Base-by-base conservation (phyloP, 371 early-diverging fungal genomes). In the Rhizomucor pusillus region DNA sequence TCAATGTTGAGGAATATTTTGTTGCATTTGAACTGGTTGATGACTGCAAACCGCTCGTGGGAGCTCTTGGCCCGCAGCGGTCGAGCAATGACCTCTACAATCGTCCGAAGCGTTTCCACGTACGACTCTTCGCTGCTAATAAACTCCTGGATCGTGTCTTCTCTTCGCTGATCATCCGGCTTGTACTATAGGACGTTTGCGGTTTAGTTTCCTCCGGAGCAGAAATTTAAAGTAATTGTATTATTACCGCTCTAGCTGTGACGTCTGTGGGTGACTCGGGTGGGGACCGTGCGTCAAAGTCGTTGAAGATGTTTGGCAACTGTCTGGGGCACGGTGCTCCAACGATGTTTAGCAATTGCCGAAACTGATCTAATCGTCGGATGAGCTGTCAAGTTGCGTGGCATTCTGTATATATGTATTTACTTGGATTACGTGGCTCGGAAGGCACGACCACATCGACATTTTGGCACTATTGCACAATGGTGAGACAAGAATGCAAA, bases 1-100 rank as follows among this genome's bases (percentile, higher is more conserved):
- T 72, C 71, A 33, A 78, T 57, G 43, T 78, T 78, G 53, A 73
- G 52, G 40, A 75, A 78, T 20, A 78, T 72, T 23, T 75, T 67
- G 44, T 67, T 57, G 25, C 64, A 66, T 40, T 70, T 63, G 43
- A 63, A 78, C 1, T 61, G 59, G 33, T 78, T 68, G 40, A 78
- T 56, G 43, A 73, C 66, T 5, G 59, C 37, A 57, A 54, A 10
- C 37, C 47, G 33, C n/a, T n/a, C 18, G 47, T 43, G 14, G 47
- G 29, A 52, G 50, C 44, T 39, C 53, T 54, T 57, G 13, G 56
- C 34, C 49, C 45, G 40, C 16, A 75, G 56, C 1, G 72, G 76
- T 13, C 54, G 57, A 0, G 62, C 71, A 35, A 75, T 59, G 34
- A 68, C 49, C 33, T 63, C 55, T 1, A 75, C 62, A 12, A 67